Evolutionary conservation across 805 yeast genomes (phyloP).

Genomic region (Wickerhamomyces mucosus): DNA sequence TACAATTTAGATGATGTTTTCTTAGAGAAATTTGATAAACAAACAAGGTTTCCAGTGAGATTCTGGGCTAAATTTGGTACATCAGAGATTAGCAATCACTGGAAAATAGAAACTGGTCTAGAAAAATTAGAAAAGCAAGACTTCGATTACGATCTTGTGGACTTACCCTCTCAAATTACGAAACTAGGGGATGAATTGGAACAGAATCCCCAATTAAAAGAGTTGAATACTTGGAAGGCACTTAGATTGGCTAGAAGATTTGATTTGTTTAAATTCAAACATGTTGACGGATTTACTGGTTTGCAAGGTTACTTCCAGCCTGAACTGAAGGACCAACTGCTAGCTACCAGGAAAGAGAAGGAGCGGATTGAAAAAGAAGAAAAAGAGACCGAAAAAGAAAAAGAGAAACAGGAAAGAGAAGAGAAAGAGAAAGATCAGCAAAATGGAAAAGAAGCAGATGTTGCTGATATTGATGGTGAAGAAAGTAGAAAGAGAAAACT

Average conservation of each 20-base stretch:
- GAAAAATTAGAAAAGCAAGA: slow-evolving; percentile 18
- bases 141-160: slow-evolving; percentile 2
- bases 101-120: slow-evolving; percentile 33
- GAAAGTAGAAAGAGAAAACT: neutral
- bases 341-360: slow-evolving; percentile 7
- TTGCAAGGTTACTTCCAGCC: slow-evolving; percentile 29
- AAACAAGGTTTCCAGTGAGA: slow-evolving; percentile 5
- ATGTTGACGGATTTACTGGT: slow-evolving; percentile 27
- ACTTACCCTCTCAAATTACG: slow-evolving; percentile 2
- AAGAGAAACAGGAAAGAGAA: slow-evolving; percentile 7
- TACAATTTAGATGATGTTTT: slow-evolving; percentile 4
- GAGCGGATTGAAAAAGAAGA: slow-evolving; percentile 14
- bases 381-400: slow-evolving; percentile 7
- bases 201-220: slow-evolving; percentile 5
- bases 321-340: slow-evolving; percentile 8
- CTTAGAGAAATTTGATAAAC: slow-evolving; percentile 2
- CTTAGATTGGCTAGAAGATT: slow-evolving; percentile 30
- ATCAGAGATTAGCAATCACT: slow-evolving; percentile 20
- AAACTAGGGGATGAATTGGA: slow-evolving; percentile 3
- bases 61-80: slow-evolving; percentile 19
- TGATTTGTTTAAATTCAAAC: slow-evolving; percentile 26
- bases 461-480: neutral
- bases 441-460: slow-evolving; percentile 1
- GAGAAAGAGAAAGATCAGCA: slow-evolving; percentile 2
- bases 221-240: slow-evolving; percentile 31